Percentiles rank a stretch among this genome's conserved stretches.
These are phyloP conservation scores for Truncatella angustata DNA, from an alignment of 2,329 filamentous ascomycete species.

Conservation along the genomic window DNA sequence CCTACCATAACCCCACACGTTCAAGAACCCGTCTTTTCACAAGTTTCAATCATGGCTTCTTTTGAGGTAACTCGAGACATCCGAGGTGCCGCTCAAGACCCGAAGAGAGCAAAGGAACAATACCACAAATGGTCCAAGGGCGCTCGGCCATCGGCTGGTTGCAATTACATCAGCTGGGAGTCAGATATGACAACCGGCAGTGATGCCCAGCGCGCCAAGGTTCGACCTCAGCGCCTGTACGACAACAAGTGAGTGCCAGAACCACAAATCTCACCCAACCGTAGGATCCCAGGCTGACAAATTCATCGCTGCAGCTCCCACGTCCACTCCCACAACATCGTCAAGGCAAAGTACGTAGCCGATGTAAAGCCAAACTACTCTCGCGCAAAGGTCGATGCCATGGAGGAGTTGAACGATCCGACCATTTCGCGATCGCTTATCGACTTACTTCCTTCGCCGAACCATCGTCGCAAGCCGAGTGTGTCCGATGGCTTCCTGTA, in stretches of 20 bases:
- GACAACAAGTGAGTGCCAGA: slow-evolving; percentile 29
- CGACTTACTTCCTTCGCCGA: slow-evolving; percentile 28
- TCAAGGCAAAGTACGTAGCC: slow-evolving; percentile 29
- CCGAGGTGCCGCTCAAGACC: slow-evolving; percentile 40
- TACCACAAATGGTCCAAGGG: slow-evolving; percentile 41
- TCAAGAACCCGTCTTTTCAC: not conserved
- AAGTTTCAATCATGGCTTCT: slow-evolving; percentile 19
- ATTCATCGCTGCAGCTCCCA: slow-evolving; percentile 13
- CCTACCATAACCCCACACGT: not conserved
- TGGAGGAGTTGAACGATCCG: slow-evolving; percentile 35
- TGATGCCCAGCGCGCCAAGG: slow-evolving; percentile 31
- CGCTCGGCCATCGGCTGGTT: slow-evolving; percentile 28
- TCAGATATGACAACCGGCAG: slow-evolving; percentile 19
- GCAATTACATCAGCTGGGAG: slow-evolving; percentile 13
- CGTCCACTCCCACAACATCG: slow-evolving; percentile 32
- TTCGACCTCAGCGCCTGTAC: slow-evolving; percentile 31
- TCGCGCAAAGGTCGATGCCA: slow-evolving; percentile 31
- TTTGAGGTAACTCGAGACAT: slow-evolving; percentile 37
- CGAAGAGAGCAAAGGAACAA: slow-evolving; percentile 43
- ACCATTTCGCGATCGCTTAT: slow-evolving; percentile 32
- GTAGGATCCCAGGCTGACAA: not conserved
- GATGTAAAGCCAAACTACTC: slow-evolving; percentile 26
- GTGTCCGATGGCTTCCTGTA: slow-evolving; percentile 38
- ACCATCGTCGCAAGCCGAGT: slow-evolving; percentile 19
- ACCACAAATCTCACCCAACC: not conserved